A percentile compares a stretch with the other conserved stretches of the same genome.
Conservation (phyloP, 2,329 filamentous ascomycete species). For the Colletotrichum tabaci region DNA sequence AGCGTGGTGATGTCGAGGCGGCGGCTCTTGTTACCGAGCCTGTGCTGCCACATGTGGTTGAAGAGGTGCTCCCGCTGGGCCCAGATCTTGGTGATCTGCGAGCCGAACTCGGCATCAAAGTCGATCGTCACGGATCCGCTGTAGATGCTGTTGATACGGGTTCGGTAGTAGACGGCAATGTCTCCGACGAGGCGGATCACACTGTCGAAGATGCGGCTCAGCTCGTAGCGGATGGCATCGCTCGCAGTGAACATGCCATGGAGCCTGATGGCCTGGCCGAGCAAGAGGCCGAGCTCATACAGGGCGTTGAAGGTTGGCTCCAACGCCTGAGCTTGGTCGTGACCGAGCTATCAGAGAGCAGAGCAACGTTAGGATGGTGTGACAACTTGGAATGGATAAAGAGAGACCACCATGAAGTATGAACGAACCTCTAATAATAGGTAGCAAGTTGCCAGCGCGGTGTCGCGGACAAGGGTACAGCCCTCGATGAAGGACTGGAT, state of each 20-base stretch:
- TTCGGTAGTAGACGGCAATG: constrained; percentile 54
- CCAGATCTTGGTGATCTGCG: constrained; percentile 53
- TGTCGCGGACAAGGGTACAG: constrained; percentile 44
- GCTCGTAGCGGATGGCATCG: constrained; percentile 49
- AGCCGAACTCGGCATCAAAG: constrained; percentile 55
- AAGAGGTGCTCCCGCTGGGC: constrained; percentile 51
- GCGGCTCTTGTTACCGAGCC: constrained; percentile 47
- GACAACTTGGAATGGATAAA: no score
- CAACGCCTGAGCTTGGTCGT: constrained; percentile 54
- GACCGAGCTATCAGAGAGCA: constrained; percentile 51
- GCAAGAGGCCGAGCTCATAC: constrained; percentile 56
- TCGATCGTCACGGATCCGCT: constrained; percentile 49
- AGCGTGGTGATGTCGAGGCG: constrained; percentile 49
- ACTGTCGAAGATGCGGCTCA: constrained; percentile 54
- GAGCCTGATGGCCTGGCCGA: constrained; percentile 55
- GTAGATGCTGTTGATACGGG: constrained; percentile 51
- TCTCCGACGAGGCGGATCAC: constrained; percentile 53
- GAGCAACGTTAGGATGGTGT: not conserved
- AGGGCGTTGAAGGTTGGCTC: constrained; percentile 57
- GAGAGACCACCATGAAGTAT: rapidly evolving
- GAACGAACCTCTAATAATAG: constrained; percentile 55
- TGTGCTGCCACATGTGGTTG: constrained; percentile 54
- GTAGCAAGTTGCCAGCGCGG: constrained; percentile 55
- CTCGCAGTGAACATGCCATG: constrained; percentile 53
- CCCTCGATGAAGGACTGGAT: constrained; percentile 48